A percentile compares a stretch with the other conserved stretches of the same genome.
Conservation (phyloP, 768 basidiomycete species). For the Pulveroboletus ravenelii region DNA sequence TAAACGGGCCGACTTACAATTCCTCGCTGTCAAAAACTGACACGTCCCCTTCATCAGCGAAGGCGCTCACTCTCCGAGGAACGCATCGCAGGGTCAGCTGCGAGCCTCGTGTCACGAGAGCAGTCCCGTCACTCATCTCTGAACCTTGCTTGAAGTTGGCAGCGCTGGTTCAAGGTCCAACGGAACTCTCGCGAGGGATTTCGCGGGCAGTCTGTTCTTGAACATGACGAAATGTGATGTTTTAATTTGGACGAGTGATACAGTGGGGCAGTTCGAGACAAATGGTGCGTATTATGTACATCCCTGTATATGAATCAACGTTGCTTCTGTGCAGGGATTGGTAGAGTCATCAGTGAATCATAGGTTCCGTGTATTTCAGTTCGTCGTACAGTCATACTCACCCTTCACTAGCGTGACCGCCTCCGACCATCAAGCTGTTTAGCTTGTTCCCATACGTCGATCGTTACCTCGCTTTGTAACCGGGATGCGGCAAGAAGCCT, state of each 20-base stretch:
- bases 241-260: conserved; percentile 10
- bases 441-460: conserved; percentile 58
- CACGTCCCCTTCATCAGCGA: conserved; percentile 19
- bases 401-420: conserved; percentile 17
- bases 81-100: conserved; percentile 23
- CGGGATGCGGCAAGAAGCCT: conserved; percentile 63
- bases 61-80: conserved; percentile 12
- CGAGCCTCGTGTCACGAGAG: conserved; percentile 20
- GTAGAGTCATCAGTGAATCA: neutral
- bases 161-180: neutral
- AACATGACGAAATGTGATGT: conserved; percentile 5
- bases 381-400: neutral
- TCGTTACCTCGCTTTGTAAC: conserved; percentile 51
- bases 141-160: neutral
- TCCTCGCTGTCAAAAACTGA: conserved; percentile 30
- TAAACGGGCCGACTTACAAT: conserved; percentile 26
- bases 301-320: neutral
- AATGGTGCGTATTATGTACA: neutral
- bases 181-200: neutral
- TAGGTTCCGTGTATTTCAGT: neutral
- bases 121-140: conserved; percentile 12
- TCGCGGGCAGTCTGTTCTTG: conserved; percentile 7
- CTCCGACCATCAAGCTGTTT: conserved; percentile 55
- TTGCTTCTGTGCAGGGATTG: neutral
- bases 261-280: neutral